Evolutionary conservation across 208 protist species (phyloP).

Genomic region (Leishmania tarentolae): DNA sequence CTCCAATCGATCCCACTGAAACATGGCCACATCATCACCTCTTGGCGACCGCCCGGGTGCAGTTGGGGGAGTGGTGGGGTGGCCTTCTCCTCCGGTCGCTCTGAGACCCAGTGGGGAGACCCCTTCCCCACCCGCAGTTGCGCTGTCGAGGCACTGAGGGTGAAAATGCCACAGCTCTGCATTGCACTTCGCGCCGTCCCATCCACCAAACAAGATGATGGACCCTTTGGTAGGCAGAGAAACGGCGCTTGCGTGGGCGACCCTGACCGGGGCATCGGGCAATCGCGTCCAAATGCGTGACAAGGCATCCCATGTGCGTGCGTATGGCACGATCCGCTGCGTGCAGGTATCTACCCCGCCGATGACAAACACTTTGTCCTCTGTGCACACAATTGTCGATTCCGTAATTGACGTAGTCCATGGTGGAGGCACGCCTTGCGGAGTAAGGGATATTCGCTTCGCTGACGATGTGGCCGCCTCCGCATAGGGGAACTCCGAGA

Average conservation of each 20-base stretch:
- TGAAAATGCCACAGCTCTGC: conserved; percentile 16
- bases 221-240: conserved; percentile 7
- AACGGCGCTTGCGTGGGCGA: conserved; percentile 10
- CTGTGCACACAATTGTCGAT: conserved; percentile 7
- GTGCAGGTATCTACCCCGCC: conserved; percentile 3
- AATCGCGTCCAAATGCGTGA: conserved; percentile 10
- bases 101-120: not conserved
- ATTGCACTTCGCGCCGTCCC: conserved; percentile 15
- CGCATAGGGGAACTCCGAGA: conserved; percentile 10
- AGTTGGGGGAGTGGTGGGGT: not conserved
- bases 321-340: conserved; percentile 5
- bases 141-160: not conserved
- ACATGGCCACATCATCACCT: not conserved
- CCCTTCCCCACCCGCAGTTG: not conserved
- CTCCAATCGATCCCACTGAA: conserved; percentile 12
- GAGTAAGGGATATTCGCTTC: conserved; percentile 1
- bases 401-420: conserved; percentile 6
- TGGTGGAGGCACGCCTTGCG: not conserved
- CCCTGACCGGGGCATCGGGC: conserved; percentile 12
- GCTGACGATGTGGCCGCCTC: conserved; percentile 6
- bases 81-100: not conserved
- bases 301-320: conserved; percentile 10
- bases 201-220: conserved; percentile 15
- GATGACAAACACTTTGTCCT: conserved; percentile 6
- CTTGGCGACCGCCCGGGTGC: not conserved